These are phyloP conservation scores for Pyrrhoderma noxium DNA, from an alignment of 1,284 basidiomycete species.

Conservation along the genomic window DNA sequence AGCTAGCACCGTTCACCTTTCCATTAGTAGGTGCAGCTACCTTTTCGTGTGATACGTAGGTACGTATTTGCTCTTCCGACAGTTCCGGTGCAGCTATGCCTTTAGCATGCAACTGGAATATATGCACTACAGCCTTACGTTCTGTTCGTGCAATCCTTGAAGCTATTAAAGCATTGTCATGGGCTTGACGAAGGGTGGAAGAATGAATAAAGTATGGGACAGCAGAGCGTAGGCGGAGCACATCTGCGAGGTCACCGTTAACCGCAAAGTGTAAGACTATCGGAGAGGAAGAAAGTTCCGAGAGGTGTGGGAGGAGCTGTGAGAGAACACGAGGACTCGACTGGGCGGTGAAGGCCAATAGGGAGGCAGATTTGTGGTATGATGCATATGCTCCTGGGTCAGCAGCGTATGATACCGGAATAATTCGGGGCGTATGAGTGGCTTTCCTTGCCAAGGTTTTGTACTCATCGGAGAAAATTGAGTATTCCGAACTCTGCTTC, in stretches of 20 bases:
- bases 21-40: conserved; percentile 24
- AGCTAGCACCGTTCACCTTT: background rate
- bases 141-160: conserved; percentile 55
- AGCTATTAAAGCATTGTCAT: conserved; percentile 66
- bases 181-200: conserved; percentile 53
- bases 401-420: conserved; percentile 48
- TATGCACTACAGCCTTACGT: conserved; percentile 70
- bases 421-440: conserved; percentile 25
- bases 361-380: conserved; percentile 30
- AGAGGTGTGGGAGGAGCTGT: conserved; percentile 49
- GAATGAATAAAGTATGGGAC: conserved; percentile 61
- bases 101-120: conserved; percentile 47
- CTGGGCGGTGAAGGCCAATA: conserved; percentile 47
- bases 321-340: conserved; percentile 41
- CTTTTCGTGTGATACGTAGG: conserved; percentile 47
- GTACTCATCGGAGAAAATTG: conserved; percentile 34
- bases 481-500: conserved; percentile 25
- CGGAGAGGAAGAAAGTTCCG: conserved; percentile 45
- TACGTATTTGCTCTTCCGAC: conserved; percentile 46
- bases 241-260: conserved; percentile 47
- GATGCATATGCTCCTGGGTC: conserved; percentile 52
- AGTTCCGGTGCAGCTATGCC: conserved; percentile 42
- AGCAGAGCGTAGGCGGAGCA: conserved; percentile 48
- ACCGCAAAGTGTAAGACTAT: conserved; percentile 55
- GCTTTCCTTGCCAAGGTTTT: conserved; percentile 23